phyloP scores from a whole-genome alignment of 768 basidiomycete genomes.

The Tylopilus plumbeoviolaceoides region DNA sequence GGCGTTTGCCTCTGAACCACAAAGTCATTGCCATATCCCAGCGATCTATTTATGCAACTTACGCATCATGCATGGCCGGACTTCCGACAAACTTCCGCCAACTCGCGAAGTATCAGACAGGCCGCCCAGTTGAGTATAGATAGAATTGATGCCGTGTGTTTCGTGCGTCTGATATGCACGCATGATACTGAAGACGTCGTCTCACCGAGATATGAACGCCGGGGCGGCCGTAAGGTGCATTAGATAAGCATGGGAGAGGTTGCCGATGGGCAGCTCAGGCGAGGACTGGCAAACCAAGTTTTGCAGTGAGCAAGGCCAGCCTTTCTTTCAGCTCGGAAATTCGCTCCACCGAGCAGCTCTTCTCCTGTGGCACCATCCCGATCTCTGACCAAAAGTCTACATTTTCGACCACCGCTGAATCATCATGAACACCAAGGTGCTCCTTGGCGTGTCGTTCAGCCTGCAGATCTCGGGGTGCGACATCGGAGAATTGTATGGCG shows the following conservation, averaged over 20 bases:
- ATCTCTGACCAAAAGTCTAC: constrained; percentile 33
- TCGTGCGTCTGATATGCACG: not conserved
- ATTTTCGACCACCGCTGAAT: constrained; percentile 30
- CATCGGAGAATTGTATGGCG: constrained; percentile 60
- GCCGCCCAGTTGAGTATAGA: not conserved
- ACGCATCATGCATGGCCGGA: not conserved
- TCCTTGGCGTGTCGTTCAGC: constrained; percentile 73
- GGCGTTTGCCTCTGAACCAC: not conserved
- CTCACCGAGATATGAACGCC: no score
- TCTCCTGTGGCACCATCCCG: constrained; percentile 14
- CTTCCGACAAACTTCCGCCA: not conserved
- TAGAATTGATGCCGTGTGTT: not conserved
- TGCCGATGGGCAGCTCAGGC: not conserved
- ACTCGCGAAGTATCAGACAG: not conserved
- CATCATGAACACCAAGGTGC: constrained; percentile 46
- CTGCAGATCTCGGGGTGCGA: constrained; percentile 72
- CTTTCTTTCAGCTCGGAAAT: constrained; percentile 37
- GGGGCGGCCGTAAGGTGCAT: no score
- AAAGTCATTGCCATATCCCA: not conserved
- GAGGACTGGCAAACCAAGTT: constrained; percentile 30
- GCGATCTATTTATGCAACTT: not conserved
- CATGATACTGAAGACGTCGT: not conserved
- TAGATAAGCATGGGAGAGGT: no score
- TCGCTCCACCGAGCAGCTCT: constrained; percentile 36
- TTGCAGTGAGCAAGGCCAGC: constrained; percentile 28